phyloP scores from a whole-genome alignment of 179 eudicot species.

The Silene noctiflora region DNA sequence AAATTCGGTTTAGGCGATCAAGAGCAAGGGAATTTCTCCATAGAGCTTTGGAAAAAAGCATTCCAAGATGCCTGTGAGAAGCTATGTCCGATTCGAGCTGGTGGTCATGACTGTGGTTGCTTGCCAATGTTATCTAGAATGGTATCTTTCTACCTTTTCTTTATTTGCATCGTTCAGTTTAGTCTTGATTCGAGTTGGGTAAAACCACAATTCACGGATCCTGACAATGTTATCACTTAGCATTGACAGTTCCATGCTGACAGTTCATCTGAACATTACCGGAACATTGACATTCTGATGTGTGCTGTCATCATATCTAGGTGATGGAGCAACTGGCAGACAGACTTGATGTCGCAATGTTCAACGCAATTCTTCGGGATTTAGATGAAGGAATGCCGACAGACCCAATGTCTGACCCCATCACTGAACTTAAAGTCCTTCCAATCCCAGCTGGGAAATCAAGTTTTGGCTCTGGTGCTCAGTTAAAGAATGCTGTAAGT shows the following conservation, averaged over 20 bases:
- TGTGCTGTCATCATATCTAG: constrained; percentile 29
- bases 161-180: too few relatives aligned
- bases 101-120: constrained; percentile 90
- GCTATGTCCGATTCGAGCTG: constrained; percentile 87
- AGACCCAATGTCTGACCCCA: constrained; percentile 91
- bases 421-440: constrained; percentile 69
- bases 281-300: neutral
- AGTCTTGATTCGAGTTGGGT: too few relatives aligned
- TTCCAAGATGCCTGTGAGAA: constrained; percentile 81
- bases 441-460: constrained; percentile 82
- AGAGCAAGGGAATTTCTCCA: constrained; percentile 72
- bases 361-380: constrained; percentile 90
- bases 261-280: too few relatives aligned
- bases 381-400: constrained; percentile 78
- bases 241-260: too few relatives aligned
- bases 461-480: constrained; percentile 94
- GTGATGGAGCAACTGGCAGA: constrained; percentile 86
- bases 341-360: constrained; percentile 90
- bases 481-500: constrained; percentile 88
- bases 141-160: constrained; percentile 35
- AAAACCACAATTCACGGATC: neutral
- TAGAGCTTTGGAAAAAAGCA: constrained; percentile 85
- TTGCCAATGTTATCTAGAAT: constrained; percentile 62
- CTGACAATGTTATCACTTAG: too few relatives aligned
- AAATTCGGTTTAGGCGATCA: constrained; percentile 61